Percentiles rank a stretch among this genome's conserved stretches.
Conservation (phyloP, 2,329 filamentous ascomycete species). For the Penicillium brasilianum region DNA sequence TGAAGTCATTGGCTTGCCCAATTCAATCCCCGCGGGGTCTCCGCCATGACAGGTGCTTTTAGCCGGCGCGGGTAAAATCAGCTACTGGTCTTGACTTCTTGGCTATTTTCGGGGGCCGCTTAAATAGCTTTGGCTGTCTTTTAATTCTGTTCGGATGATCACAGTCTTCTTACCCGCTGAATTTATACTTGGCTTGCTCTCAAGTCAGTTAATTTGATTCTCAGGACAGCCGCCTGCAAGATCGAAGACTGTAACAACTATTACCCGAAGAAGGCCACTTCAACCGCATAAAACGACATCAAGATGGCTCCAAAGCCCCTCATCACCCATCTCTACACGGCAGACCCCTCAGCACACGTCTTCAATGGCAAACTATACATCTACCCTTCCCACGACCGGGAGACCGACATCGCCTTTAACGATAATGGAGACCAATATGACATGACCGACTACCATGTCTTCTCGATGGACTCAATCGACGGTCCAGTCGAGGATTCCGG, state of each 20-base stretch:
- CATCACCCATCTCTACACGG: slow-evolving; percentile 77
- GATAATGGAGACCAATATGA: slow-evolving; percentile 87
- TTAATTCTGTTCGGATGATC: background rate
- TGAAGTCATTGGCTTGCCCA: background rate
- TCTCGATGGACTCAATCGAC: slow-evolving; percentile 64
- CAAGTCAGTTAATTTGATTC: background rate
- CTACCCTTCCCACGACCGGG: slow-evolving; percentile 80
- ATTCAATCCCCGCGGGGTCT: background rate
- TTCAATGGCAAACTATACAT: slow-evolving; percentile 77
- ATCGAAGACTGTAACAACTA: background rate
- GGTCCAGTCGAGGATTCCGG: slow-evolving; percentile 73
- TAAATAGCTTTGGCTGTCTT: background rate
- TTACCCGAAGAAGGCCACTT: background rate
- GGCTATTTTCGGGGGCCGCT: background rate
- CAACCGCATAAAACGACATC: background rate
- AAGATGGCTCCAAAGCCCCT: slow-evolving; percentile 55
- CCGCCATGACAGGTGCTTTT: background rate
- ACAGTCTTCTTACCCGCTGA: background rate
- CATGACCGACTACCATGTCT: slow-evolving; percentile 83
- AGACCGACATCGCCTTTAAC: slow-evolving; percentile 75
- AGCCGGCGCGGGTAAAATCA: slow-evolving; percentile 3
- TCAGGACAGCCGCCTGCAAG: background rate
- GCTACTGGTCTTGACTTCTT: background rate
- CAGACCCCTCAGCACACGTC: slow-evolving; percentile 79
- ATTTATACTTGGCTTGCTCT: background rate